Evolutionary conservation across 2,329 filamentous ascomycete genomes (phyloP).

Genomic region (Leptographium galeiforme): DNA sequence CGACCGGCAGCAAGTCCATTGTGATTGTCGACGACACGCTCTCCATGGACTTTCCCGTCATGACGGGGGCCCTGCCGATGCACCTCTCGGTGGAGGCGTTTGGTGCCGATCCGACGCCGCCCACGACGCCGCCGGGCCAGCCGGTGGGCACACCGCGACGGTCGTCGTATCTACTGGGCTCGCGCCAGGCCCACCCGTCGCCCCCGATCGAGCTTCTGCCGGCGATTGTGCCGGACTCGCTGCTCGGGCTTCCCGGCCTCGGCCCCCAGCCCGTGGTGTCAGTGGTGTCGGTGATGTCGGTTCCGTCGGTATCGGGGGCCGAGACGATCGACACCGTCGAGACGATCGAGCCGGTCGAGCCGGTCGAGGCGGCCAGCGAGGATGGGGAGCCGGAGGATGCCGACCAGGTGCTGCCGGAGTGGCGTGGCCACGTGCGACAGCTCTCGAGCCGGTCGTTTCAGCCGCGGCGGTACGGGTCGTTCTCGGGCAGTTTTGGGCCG

Average conservation of each 20-base stretch:
- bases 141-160: slow-evolving; percentile 32
- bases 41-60: slow-evolving; percentile 32
- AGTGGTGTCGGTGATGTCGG: not conserved
- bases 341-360: slow-evolving; percentile 12
- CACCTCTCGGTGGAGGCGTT: slow-evolving; percentile 39
- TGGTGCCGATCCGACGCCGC: slow-evolving; percentile 43
- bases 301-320: slow-evolving; percentile 9
- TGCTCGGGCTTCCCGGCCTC: slow-evolving; percentile 18
- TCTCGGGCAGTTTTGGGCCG: slow-evolving; percentile 39
- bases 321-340: slow-evolving; percentile 8
- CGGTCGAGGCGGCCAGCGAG: slow-evolving; percentile 3
- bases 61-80: slow-evolving; percentile 34
- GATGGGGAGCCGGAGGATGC: not conserved
- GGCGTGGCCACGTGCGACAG: slow-evolving; percentile 28
- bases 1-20: slow-evolving; percentile 77
- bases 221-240: slow-evolving; percentile 33
- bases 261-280: not conserved
- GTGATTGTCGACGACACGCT: slow-evolving; percentile 67
- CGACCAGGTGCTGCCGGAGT: not conserved
- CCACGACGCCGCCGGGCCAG: slow-evolving; percentile 43
- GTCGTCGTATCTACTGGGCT: slow-evolving; percentile 42
- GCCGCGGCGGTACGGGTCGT: slow-evolving; percentile 45
- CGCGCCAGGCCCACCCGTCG: slow-evolving; percentile 26
- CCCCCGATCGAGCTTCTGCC: slow-evolving; percentile 28
- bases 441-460: slow-evolving; percentile 34